Evolutionary conservation across 2,329 filamentous ascomycete species (phyloP).

Genomic region (Fusarium sp.): DNA sequence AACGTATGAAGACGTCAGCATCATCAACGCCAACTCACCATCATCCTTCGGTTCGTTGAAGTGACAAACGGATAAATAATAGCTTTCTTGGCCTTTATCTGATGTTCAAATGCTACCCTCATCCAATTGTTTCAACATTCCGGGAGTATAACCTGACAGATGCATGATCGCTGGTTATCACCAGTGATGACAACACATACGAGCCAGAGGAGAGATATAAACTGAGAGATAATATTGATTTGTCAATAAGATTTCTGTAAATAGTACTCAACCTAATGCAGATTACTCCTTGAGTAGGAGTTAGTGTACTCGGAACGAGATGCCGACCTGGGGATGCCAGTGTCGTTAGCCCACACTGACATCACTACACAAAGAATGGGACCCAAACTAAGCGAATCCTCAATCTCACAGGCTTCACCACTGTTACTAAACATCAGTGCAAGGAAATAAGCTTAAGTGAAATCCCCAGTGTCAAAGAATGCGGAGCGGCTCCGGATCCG

Average conservation of each 20-base stretch:
- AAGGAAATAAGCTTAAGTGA: background rate
- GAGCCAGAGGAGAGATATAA: rapidly evolving
- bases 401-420: background rate
- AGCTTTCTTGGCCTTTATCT: no score
- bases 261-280: rapidly evolving
- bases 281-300: background rate
- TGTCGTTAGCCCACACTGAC: background rate
- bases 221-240: rapidly evolving
- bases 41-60: background rate
- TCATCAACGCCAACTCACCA: background rate
- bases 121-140: no score
- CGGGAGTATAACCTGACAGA: background rate
- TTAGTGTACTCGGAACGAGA: background rate
- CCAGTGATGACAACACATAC: background rate
- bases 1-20: background rate
- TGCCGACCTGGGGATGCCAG: background rate
- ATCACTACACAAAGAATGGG: background rate
- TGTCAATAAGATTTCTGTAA: background rate
- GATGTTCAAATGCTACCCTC: background rate
- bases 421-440: background rate
- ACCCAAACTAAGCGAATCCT: background rate
- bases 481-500: background rate
- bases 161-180: no score
- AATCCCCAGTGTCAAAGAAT: background rate
- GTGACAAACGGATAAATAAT: rapidly evolving